Evolutionary conservation across 2,329 filamentous ascomycete genomes (phyloP), one percentile per base, ranked within the genome.

Genomic region (Phaeosphaeriaceae sp.): DNA sequence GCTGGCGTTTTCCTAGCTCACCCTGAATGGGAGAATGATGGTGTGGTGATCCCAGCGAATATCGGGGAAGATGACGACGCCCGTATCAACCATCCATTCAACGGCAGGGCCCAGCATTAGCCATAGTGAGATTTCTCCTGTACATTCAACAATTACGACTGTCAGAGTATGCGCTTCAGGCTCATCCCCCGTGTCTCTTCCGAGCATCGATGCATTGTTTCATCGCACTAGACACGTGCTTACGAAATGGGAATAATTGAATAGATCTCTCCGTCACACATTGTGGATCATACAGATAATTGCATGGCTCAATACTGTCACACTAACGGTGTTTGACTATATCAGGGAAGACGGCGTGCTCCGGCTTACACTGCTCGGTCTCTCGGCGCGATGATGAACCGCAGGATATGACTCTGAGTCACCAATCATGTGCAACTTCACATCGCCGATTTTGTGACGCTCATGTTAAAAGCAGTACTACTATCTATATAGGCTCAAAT

Each of bases 331-430:
- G 3, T 36, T 36, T 3, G 7, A 36, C 31, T 11, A 15, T 36
- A 11, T 36, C 13, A 3, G 11, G 47, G 47, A 36, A 41, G n/a
- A 20, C 48, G 48, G 19, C 48, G 48, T 40, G 2, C 11, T 50
- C 27, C 48, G 48, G 27, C 31, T 25, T 50, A 40, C 20, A 41
- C 31, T 24, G 25, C 51, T 58, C 48, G 51, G 51, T 58, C 17
- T 22, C 17, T 58, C 56, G 51, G 51, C 21, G 47, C 24, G 51
- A 54, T 58, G 51, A 54, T 51, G 20, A 48, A 25, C 56, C 48
- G 51, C 21, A 27, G 5, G 41, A 2, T 42, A 40, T 53, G 31
- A 22, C 44, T 44, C 4, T 49, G 47, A 49, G 47, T 49, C 47
- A 49, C 27, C 6, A 49, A 36, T 6, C 17, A 49, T 36, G n/a